A percentile compares a stretch with the other conserved stretches of the same genome.
Conservation (phyloP, 2,329 filamentous ascomycete species). For the Fusarium odoratissimum region DNA sequence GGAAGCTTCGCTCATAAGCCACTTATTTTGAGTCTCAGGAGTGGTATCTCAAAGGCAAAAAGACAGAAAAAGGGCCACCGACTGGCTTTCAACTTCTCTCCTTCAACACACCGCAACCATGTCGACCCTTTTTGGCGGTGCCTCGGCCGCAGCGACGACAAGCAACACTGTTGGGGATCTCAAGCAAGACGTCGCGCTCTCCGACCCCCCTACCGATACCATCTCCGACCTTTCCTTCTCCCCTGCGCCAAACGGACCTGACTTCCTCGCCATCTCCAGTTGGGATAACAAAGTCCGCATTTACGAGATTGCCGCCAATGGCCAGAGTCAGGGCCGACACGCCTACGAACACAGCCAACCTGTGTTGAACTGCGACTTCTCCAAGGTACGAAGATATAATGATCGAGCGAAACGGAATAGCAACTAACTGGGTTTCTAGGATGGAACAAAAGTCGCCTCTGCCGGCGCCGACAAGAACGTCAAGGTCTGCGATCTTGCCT, state of each 20-base stretch:
- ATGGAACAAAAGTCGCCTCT: conserved; percentile 88
- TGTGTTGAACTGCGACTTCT: conserved; percentile 87
- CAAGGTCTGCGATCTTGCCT: conserved; percentile 84
- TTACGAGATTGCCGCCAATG: conserved; percentile 85
- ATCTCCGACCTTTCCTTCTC: conserved; percentile 91
- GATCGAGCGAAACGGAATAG: background rate
- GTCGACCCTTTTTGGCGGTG: conserved; percentile 71
- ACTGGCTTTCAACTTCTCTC: conserved; percentile 11
- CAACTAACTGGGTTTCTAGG: conserved; percentile 62
- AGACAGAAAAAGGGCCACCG: conserved; percentile 10
- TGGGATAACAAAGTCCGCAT: conserved; percentile 99
- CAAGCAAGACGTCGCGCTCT: conserved; percentile 85
- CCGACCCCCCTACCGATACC: conserved; percentile 84
- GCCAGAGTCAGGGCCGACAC: conserved; percentile 85
- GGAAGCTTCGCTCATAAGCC: background rate
- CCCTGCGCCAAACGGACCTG: conserved; percentile 64
- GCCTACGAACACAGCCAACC: conserved; percentile 87
- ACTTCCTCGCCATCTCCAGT: conserved; percentile 89
- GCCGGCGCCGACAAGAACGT: conserved; percentile 92
- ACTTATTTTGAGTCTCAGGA: background rate
- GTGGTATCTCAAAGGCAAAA: background rate
- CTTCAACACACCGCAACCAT: conserved; percentile 57
- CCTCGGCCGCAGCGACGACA: conserved; percentile 62
- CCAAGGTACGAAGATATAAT: conserved; percentile 71
- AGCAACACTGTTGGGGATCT: conserved; percentile 88